Evolutionary conservation across 345 rosid genomes (phyloP).

Genomic region (Salix koriyanagi): DNA sequence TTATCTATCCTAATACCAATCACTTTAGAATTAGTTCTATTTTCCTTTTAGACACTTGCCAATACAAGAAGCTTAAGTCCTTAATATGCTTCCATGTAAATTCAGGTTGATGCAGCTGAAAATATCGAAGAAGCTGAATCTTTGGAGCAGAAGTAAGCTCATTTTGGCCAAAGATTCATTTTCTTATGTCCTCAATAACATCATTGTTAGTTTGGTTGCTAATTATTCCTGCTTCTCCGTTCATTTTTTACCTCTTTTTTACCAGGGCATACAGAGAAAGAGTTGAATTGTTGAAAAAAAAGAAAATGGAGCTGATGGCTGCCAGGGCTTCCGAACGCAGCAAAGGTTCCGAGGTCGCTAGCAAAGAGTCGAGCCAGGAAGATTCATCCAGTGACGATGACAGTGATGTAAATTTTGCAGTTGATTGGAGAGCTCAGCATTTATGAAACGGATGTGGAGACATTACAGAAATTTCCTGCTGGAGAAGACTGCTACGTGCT

Average conservation of each 20-base stretch:
- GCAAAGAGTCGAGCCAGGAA: conserved; percentile 31
- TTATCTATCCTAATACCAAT: background rate
- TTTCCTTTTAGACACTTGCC: background rate
- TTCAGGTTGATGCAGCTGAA: conserved; percentile 97
- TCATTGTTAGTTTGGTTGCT: background rate
- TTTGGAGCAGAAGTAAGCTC: conserved; percentile 77
- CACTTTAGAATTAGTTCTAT: background rate
- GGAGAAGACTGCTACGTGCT: no score
- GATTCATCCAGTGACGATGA: conserved; percentile 70
- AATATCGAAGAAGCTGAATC: conserved; percentile 77
- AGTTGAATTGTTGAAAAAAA: conserved; percentile 62
- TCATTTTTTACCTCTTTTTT: background rate
- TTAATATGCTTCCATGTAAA: background rate
- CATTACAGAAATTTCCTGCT: background rate
- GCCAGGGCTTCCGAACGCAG: conserved; percentile 54
- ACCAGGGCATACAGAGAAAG: conserved; percentile 55
- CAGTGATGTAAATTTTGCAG: conserved; percentile 52
- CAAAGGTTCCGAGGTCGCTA: conserved; percentile 32
- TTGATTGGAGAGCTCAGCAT: conserved; percentile 98
- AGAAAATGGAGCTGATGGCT: conserved; percentile 64
- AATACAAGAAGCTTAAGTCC: background rate
- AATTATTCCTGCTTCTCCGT: background rate
- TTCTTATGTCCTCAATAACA: background rate
- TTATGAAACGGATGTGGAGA: conserved; percentile 31
- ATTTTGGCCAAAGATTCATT: background rate